A percentile compares a stretch with the other conserved stretches of the same genome.
Evolutionary conservation across 176 grass and related monocot species (phyloP).

Genomic region (Pontederia paniculata): DNA sequence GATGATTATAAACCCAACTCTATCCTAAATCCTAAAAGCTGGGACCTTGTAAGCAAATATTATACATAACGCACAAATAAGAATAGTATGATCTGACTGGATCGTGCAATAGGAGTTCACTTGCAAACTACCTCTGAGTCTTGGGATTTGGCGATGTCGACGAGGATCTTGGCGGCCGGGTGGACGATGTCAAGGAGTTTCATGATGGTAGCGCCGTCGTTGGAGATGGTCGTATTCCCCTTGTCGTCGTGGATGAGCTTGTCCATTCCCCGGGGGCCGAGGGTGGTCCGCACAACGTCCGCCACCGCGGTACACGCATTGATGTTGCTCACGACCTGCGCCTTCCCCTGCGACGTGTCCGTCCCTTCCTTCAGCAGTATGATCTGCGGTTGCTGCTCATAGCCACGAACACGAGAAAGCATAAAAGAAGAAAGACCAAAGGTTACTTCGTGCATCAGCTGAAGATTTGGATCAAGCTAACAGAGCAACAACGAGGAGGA

Average conservation of each 20-base stretch:
- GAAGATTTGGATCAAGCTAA: too few species aligned
- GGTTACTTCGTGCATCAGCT: neutral
- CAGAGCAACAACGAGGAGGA: neutral
- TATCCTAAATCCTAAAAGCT: too few species aligned
- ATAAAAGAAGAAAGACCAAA: slow-evolving; percentile 1
- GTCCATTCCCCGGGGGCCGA: slow-evolving; percentile 92
- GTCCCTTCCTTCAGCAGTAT: slow-evolving; percentile 98
- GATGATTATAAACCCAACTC: too few species aligned
- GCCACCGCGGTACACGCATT: slow-evolving; percentile 77
- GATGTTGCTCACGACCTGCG: slow-evolving; percentile 93
- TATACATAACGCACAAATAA: too few species aligned
- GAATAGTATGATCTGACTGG: too few species aligned
- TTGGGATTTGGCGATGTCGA: slow-evolving; percentile 88
- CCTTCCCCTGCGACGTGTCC: slow-evolving; percentile 82
- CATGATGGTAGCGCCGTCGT: slow-evolving; percentile 95
- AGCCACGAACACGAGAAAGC: neutral
- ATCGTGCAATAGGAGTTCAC: neutral
- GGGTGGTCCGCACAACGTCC: slow-evolving; percentile 68
- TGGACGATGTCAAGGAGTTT: slow-evolving; percentile 84
- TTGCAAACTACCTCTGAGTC: slow-evolving; percentile 55
- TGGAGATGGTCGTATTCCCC: slow-evolving; percentile 87
- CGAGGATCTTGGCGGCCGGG: slow-evolving; percentile 77
- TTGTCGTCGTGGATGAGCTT: slow-evolving; percentile 95
- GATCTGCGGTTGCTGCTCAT: slow-evolving; percentile 84
- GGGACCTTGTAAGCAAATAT: too few species aligned